Percentiles rank a stretch among this genome's conserved stretches.
Evolutionary conservation across 1,139 yeast species (phyloP).

Genomic region (Suhomyces kunorum): DNA sequence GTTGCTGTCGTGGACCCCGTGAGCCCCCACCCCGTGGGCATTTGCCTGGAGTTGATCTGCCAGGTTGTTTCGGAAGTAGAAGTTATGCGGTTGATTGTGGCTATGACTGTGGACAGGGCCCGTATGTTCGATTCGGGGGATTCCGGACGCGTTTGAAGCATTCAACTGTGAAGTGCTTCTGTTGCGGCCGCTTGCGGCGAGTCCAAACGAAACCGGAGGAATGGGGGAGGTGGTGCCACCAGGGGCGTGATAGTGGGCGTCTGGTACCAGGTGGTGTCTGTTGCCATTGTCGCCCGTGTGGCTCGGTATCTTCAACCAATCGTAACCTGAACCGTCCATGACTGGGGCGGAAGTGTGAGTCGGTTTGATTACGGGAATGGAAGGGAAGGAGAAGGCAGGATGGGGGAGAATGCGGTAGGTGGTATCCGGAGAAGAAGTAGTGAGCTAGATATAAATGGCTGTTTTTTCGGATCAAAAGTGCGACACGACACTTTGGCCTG

Average conservation of each 20-base stretch:
- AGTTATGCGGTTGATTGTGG: constrained; percentile 8
- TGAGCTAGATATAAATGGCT: background rate
- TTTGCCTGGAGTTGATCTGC: constrained; percentile 18
- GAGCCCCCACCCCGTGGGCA: background rate
- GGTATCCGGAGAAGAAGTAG: background rate
- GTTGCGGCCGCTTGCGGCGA: constrained; percentile 4
- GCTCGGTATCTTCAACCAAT: constrained; percentile 36
- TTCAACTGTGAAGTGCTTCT: constrained; percentile 1
- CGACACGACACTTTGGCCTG: constrained; percentile 4
- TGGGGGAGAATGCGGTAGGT: constrained; percentile 1
- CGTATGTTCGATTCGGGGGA: background rate
- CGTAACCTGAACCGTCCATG: constrained; percentile 39
- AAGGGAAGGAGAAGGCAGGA: background rate
- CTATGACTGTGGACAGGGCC: background rate
- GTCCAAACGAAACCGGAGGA: constrained; percentile 39
- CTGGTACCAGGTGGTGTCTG: background rate
- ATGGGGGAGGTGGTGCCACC: constrained; percentile 29
- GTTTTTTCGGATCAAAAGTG: constrained; percentile 11
- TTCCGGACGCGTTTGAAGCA: background rate
- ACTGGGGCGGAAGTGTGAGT: too few species aligned
- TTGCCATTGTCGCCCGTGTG: constrained; percentile 2
- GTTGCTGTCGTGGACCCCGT: constrained; percentile 6
- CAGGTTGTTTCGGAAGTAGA: constrained; percentile 11
- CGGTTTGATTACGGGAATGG: too few species aligned
- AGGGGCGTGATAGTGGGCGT: constrained; percentile 6